Conservation (phyloP, 192 early-diverging fungal species). For the Coemansia sp. region DNA sequence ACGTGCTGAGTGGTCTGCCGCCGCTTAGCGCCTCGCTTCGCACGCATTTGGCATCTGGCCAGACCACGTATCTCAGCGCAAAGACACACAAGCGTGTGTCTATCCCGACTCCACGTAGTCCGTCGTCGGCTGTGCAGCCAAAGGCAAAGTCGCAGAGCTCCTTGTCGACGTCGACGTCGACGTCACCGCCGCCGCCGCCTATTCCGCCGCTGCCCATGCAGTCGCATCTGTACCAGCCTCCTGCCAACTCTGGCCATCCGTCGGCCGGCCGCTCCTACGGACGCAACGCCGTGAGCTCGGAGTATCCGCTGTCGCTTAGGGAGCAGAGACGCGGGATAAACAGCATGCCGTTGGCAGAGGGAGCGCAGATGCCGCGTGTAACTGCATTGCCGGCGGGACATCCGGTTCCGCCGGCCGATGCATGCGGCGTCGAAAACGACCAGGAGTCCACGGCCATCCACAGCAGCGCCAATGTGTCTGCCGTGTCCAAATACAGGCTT, state of each 20-base stretch:
- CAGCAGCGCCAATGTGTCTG: not conserved
- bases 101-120: conserved; percentile 21
- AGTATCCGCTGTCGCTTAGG: not conserved
- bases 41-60: conserved; percentile 9
- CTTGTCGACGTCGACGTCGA: too few relatives aligned
- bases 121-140: not conserved
- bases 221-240: conserved; percentile 15
- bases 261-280: not conserved
- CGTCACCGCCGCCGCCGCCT: not conserved
- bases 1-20: not conserved
- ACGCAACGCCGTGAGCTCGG: not conserved
- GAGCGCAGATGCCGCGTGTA: too few relatives aligned
- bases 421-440: conserved; percentile 8
- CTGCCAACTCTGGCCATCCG: conserved; percentile 3
- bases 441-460: conserved; percentile 29
- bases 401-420: not conserved
- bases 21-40: conserved; percentile 6
- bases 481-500: not conserved
- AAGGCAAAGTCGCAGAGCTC: not conserved
- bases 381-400: too few relatives aligned
- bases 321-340: not conserved
- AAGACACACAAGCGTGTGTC: conserved; percentile 37
- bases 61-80: conserved; percentile 17
- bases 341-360: not conserved
- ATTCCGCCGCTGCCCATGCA: conserved; percentile 17